Conservation (phyloP, 192 early-diverging fungal species). For the Backusella tarrabulga region DNA sequence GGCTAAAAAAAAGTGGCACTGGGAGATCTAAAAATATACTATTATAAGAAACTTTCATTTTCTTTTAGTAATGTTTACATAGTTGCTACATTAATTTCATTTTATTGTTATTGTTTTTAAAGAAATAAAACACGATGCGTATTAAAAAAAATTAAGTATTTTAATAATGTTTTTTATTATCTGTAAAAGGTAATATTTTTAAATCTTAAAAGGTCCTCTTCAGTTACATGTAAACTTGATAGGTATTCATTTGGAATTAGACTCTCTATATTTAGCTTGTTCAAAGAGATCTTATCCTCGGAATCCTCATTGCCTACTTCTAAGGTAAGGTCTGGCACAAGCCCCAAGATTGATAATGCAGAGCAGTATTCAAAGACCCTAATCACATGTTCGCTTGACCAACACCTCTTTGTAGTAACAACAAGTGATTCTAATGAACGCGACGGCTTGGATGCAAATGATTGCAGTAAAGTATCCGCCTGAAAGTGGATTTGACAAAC, state of each 20-base stretch:
- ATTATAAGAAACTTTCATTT: neutral
- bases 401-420: neutral
- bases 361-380: neutral
- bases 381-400: neutral
- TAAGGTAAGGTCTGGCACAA: neutral
- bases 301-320: neutral
- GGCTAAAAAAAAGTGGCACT: neutral
- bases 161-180: neutral
- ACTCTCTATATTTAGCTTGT: neutral
- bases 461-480: neutral
- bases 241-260: neutral
- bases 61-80: neutral
- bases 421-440: neutral
- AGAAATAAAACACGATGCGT: neutral
- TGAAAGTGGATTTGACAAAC: neutral
- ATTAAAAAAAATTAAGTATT: neutral
- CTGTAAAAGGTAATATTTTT: slow-evolving; percentile 1
- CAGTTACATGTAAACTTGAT: neutral
- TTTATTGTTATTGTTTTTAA: neutral
- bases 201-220: neutral
- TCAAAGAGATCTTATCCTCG: neutral
- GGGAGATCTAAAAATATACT: neutral
- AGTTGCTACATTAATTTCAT: neutral
- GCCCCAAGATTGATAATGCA: neutral
- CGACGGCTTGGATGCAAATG: neutral